Evolutionary conservation across 129 eudicot genomes (phyloP).

Genomic region (Artemisia annua): DNA sequence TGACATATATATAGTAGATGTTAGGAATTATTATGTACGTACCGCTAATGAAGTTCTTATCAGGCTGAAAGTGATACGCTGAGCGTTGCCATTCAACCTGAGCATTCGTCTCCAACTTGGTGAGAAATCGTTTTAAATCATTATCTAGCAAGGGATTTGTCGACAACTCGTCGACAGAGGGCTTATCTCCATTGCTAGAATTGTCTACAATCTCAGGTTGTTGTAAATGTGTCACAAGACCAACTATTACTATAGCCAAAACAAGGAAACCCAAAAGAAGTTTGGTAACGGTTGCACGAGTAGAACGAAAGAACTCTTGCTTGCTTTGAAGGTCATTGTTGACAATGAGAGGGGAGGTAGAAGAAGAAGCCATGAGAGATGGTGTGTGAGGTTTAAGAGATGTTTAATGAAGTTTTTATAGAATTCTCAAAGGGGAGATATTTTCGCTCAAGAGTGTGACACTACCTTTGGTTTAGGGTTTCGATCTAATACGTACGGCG

Average conservation of each 20-base stretch:
- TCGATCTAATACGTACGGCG: no score
- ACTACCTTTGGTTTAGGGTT: not conserved
- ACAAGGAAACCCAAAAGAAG: conserved; percentile 24
- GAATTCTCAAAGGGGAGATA: conserved; percentile 5
- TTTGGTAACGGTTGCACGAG: conserved; percentile 17
- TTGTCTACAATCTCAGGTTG: not conserved
- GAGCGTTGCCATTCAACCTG: conserved; percentile 82
- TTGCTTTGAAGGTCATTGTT: conserved; percentile 17
- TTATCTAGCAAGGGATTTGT: not conserved
- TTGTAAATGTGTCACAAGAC: conserved; percentile 28
- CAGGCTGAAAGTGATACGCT: conserved; percentile 82
- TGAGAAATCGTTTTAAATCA: conserved; percentile 8
- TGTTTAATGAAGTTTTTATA: conserved; percentile 25
- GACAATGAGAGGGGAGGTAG: conserved; percentile 35
- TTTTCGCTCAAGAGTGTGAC: conserved; percentile 13
- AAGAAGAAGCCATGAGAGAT: conserved; percentile 32
- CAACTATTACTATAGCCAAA: conserved; percentile 5
- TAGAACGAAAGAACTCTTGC: conserved; percentile 17
- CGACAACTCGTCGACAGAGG: conserved; percentile 14
- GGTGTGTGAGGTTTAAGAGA: not conserved
- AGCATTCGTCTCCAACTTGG: conserved; percentile 33
- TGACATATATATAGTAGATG: not conserved
- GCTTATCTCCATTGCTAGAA: conserved; percentile 11
- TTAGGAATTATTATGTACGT: not conserved
- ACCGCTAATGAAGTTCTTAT: conserved; percentile 87